Percentiles rank a stretch among this genome's conserved stretches.
Conservation (phyloP, 257 asterid species). For the Capsicum chinense region DNA sequence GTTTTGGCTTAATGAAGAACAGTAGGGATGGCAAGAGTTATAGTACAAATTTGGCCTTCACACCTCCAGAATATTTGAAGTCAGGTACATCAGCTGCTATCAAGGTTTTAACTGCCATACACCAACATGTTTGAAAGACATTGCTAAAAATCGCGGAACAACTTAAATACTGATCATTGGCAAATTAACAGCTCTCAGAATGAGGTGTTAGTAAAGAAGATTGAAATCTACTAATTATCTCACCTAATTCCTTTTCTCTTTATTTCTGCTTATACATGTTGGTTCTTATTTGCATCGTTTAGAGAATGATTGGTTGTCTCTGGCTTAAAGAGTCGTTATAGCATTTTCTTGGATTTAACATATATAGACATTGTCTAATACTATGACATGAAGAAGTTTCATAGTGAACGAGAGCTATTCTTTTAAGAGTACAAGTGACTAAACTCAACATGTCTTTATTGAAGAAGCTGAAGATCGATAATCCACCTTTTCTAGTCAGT, state of each 20-base stretch:
- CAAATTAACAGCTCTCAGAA: neutral
- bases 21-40: conserved; percentile 60
- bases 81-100: conserved; percentile 40
- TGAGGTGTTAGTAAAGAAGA: conserved; percentile 6
- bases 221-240: neutral
- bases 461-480: neutral
- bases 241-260: conserved; percentile 5
- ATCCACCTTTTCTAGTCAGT: neutral
- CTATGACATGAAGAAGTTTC: neutral
- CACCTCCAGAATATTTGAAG: conserved; percentile 56
- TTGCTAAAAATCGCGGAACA: neutral
- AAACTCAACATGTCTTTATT: neutral
- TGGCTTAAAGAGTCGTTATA: neutral
- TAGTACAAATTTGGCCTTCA: conserved; percentile 54
- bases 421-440: neutral
- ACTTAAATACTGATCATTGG: conserved; percentile 14
- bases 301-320: neutral
- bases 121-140: neutral
- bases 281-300: neutral
- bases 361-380: neutral
- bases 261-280: neutral
- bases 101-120: neutral
- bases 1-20: conserved; percentile 61
- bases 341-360: neutral
- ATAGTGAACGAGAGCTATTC: neutral